Evolutionary conservation across 2,329 filamentous ascomycete genomes (phyloP).

Genomic region (Aspergillus persii): DNA sequence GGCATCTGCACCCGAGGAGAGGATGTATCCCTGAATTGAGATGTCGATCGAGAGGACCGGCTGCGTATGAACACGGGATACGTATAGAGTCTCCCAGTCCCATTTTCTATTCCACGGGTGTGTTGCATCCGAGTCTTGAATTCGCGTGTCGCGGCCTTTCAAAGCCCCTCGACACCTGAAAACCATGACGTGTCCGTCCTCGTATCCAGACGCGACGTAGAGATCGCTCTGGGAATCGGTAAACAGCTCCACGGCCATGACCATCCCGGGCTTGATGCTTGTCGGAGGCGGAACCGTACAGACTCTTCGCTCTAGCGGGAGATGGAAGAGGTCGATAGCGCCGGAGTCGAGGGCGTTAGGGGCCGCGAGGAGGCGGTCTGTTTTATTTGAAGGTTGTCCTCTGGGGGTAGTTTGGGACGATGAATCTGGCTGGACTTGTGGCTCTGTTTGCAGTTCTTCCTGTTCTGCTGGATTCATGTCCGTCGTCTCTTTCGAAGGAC

Average conservation of each 20-base stretch:
- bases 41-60: slow-evolving; percentile 75
- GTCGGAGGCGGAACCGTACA: slow-evolving; percentile 55
- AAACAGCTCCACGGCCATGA: slow-evolving; percentile 75
- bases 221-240: slow-evolving; percentile 49
- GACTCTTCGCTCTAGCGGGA: slow-evolving; percentile 71
- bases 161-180: slow-evolving; percentile 51
- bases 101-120: slow-evolving; percentile 40
- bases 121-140: neutral
- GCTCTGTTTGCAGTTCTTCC: neutral
- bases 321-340: slow-evolving; percentile 77
- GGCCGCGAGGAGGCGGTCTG: slow-evolving; percentile 58
- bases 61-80: slow-evolving; percentile 68
- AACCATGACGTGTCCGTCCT: slow-evolving; percentile 74
- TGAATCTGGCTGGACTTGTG: neutral
- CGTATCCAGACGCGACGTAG: slow-evolving; percentile 73
- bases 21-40: slow-evolving; percentile 56
- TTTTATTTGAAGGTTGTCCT: neutral
- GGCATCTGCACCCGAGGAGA: slow-evolving; percentile 81
- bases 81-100: slow-evolving; percentile 56
- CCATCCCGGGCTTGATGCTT: slow-evolving; percentile 62
- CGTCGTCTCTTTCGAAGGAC: neutral
- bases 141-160: slow-evolving; percentile 32
- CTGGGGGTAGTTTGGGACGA: neutral
- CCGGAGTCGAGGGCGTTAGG: slow-evolving; percentile 75
- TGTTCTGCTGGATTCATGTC: neutral